Evolutionary conservation across 192 early-diverging fungal genomes (phyloP).

Genomic region (Dissophora globulifera): DNA sequence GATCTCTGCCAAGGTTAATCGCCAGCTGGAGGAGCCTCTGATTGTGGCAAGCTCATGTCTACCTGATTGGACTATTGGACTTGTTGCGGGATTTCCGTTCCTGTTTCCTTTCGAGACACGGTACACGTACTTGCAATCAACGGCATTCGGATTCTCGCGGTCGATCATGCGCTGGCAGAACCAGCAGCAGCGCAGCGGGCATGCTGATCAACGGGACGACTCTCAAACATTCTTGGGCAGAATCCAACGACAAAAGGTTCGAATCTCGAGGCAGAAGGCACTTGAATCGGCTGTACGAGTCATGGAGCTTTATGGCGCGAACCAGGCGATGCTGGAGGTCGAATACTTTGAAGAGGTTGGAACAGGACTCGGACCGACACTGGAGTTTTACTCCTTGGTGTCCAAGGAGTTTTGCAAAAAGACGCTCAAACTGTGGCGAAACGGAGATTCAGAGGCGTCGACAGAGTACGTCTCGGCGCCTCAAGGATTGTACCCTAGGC

Average conservation of each 20-base stretch:
- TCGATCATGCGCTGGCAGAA: slow-evolving; percentile 72
- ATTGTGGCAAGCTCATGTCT: slow-evolving; percentile 86
- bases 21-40: slow-evolving; percentile 90
- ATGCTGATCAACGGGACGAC: slow-evolving; percentile 52
- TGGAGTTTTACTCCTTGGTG: slow-evolving; percentile 89
- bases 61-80: slow-evolving; percentile 76
- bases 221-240: slow-evolving; percentile 70
- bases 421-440: slow-evolving; percentile 74
- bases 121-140: slow-evolving; percentile 80
- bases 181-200: slow-evolving; percentile 57
- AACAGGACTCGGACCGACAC: slow-evolving; percentile 72
- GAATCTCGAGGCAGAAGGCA: slow-evolving; percentile 79
- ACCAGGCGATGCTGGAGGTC: slow-evolving; percentile 83
- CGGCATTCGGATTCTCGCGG: slow-evolving; percentile 88
- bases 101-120: slow-evolving; percentile 87
- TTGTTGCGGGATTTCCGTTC: slow-evolving; percentile 78
- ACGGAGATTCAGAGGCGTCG: slow-evolving; percentile 50
- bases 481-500: slow-evolving; percentile 67
- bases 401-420: slow-evolving; percentile 78
- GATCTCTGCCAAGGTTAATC: slow-evolving; percentile 83
- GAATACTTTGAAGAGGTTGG: slow-evolving; percentile 96
- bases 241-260: slow-evolving; percentile 89
- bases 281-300: slow-evolving; percentile 88
- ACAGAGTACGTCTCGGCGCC: slow-evolving; percentile 58
- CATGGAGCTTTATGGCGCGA: slow-evolving; percentile 81